Evolutionary conservation across 2,329 filamentous ascomycete genomes (phyloP).

Genomic region (Ophiostoma fasciatum): DNA sequence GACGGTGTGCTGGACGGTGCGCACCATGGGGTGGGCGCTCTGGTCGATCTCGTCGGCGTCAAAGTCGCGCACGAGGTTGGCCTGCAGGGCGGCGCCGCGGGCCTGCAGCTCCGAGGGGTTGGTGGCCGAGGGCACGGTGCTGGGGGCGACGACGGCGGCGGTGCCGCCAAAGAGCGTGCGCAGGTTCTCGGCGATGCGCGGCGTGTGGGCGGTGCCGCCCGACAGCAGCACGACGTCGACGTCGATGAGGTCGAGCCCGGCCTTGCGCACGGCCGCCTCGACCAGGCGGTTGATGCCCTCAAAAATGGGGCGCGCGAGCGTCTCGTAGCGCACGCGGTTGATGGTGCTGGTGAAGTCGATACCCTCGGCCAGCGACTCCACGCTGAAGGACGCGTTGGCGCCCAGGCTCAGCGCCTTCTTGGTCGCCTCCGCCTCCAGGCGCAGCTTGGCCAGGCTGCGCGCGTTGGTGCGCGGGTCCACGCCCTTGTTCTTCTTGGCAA

Average conservation of each 20-base stretch:
- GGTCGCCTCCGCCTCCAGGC: conserved; percentile 75
- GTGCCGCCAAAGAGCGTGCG: conserved; percentile 64
- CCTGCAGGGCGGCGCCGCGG: conserved; percentile 88
- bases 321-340: conserved; percentile 87
- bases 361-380: conserved; percentile 80
- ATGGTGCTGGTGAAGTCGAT: conserved; percentile 84
- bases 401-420: conserved; percentile 88
- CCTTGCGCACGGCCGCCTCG: conserved; percentile 77
- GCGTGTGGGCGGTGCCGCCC: conserved; percentile 84
- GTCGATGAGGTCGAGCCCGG: conserved; percentile 79
- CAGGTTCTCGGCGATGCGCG: conserved; percentile 76
- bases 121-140: conserved; percentile 61
- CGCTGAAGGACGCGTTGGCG: conserved; percentile 76
- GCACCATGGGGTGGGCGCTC: conserved; percentile 89
- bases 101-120: conserved; percentile 87
- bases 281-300: conserved; percentile 77
- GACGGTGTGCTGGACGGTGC: conserved; percentile 78
- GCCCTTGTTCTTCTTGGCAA: conserved; percentile 84
- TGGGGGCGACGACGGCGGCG: conserved; percentile 68
- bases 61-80: conserved; percentile 86
- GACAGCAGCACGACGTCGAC: conserved; percentile 89
- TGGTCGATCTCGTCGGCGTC: conserved; percentile 88
- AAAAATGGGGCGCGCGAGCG: conserved; percentile 74
- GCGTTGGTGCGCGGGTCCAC: conserved; percentile 72
- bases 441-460: conserved; percentile 78